Base-by-base conservation (phyloP, 257 asterid genomes). In the Fraxinus pennsylvanica region DNA sequence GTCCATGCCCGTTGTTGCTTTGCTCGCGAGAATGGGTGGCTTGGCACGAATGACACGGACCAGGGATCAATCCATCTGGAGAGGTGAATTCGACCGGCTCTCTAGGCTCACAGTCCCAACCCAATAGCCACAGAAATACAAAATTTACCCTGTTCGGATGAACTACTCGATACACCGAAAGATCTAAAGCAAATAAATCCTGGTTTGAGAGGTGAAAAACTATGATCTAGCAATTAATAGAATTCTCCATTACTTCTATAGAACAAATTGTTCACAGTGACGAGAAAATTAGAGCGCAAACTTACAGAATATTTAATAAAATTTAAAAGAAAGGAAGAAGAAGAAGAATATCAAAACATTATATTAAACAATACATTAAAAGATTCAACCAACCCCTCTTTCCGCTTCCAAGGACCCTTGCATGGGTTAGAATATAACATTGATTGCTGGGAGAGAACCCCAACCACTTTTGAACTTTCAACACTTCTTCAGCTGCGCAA, bases 351-450 rank as follows among this genome's bases (percentile, higher is more conserved):
- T 65, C 33, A 69, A 77, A 81, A 79, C 74, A 79, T 45, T 77
- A 80, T 61, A 80, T 52, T 69, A 78, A 87, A 85, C 38, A 79
- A 77, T 79, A 83, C 84, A 82, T 59, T 83, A 57, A 35, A 78
- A 67, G 77, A 80, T 77, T 76, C 80, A 78, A 78, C 81, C 57
- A 72, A 71, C 78, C 86, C 84, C 43, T 74, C 72, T 78, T 77
- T 68, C 83, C 81, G 54, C 80, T 79, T 78, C 77, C 77, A 80
- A 50, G 36, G 81, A 72, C 76, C 89, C 84, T 81, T 85, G 76
- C 72, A 63, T 43, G 77, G 75, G 87, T 88, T 85, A 86, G 88
- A 82, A 80, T 72, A 84, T 82, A 82, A 82, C 85, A 84, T 84
- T 72, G 75, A 79, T 81, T 61, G 5, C 68, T 61, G 68, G 68